Conservation (phyloP, 768 basidiomycete species). For the Auriscalpium orientale region DNA sequence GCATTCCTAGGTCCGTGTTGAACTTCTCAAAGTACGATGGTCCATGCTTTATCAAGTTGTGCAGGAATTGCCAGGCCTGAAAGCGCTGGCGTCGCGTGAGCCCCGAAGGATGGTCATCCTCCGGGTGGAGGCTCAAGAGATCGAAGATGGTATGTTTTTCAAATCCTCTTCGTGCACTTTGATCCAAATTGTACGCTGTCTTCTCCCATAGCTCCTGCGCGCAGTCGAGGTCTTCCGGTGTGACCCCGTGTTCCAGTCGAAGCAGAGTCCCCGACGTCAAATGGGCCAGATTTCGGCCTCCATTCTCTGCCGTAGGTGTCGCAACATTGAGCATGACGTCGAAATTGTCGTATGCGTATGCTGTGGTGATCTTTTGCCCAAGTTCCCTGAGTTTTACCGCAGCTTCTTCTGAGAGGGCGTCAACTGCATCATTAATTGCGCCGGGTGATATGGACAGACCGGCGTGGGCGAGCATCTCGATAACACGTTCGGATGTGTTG, state of each 20-base stretch:
- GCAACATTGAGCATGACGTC: not conserved
- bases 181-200: no score
- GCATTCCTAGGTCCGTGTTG: not conserved
- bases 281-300: not conserved
- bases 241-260: conserved; percentile 18
- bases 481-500: not conserved
- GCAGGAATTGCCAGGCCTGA: conserved; percentile 19
- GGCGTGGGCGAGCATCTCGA: not conserved
- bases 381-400: not conserved
- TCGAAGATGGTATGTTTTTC: no score
- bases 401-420: not conserved
- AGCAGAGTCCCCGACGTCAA: no score
- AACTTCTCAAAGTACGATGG: conserved; percentile 12
- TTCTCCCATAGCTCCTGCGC: no score
- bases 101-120: not conserved
- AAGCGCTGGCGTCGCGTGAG: conserved; percentile 4
- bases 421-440: not conserved
- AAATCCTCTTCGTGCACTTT: no score
- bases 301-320: not conserved
- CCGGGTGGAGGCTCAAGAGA: conserved; percentile 6
- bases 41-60: conserved; percentile 22
- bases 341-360: not conserved
- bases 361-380: not conserved
- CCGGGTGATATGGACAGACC: not conserved
- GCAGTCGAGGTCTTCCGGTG: no score